Base-by-base conservation (phyloP, 106 monocot genomes). In the Cymbidium sinense region DNA sequence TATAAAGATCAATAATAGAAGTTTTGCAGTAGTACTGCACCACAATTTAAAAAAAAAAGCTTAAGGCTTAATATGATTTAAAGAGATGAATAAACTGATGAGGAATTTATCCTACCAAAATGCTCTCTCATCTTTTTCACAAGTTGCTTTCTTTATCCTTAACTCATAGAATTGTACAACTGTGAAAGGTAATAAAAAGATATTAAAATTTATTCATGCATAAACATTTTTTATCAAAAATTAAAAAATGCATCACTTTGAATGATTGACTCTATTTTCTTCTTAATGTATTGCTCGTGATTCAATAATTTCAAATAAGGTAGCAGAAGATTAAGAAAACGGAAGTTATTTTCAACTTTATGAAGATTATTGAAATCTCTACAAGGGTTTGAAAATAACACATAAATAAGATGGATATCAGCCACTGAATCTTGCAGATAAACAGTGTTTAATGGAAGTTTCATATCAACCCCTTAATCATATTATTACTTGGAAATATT, bases 1-100 rank as follows among this genome's bases (percentile, higher is more conserved):
- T 80, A 70, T 91, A 87, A 51, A 91, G 75, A 70, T 94, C 94
- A 34, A 82, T 51, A 76, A 94, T 94, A n/a, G 89, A 91, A 47
- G 91, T 94, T 50, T 73, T 84, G 43, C 91, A 94, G 36, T 87
- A 81, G 72, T 94, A 62, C 94, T 94, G 86, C 35, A 73, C 54
- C 39, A 65, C 76, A 54, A 79, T 54, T 17, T 82, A 34, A 36
- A 17, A 80, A 23, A 31, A 55, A 77, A n/a, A 6, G 13, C 1
- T 37, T 33, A 12, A 67, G 61, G 0, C 27, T 8, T 21, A 23
- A 54, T 36, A 50, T 12, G 30, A 70, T 33, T 35, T 29, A 34
- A 37, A 11, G 25, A 67, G 18, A 33, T 33, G 43, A 67, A 67
- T 27, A 28, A 50, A 12, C 34, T 51, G 11, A 30, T 25, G 78